Percentiles rank a stretch among this genome's conserved stretches.
Evolutionary conservation across 805 yeast genomes (phyloP).

Genomic region (Wickerhamiella bombiphila): DNA sequence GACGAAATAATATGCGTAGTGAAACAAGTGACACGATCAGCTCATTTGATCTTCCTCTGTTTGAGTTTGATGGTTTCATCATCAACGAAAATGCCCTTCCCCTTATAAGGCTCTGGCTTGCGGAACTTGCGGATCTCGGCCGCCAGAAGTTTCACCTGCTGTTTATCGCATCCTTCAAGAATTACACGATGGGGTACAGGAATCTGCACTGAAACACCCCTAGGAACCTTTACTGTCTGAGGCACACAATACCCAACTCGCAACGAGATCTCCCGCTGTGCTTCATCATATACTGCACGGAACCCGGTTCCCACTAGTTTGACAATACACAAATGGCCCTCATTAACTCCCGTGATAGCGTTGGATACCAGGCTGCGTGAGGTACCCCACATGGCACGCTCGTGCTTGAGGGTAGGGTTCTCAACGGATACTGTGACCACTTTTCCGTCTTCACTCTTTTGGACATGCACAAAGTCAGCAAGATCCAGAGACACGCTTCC

Average conservation of each 20-base stretch:
- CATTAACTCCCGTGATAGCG: slow-evolving; percentile 74
- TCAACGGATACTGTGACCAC: slow-evolving; percentile 42
- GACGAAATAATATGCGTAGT: too few relatives aligned
- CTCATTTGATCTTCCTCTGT: slow-evolving; percentile 84
- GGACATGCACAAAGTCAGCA: slow-evolving; percentile 48
- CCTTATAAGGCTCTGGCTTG: slow-evolving; percentile 98
- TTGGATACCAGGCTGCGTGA: slow-evolving; percentile 65
- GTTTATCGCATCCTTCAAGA: slow-evolving; percentile 78
- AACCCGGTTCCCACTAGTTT: slow-evolving; percentile 95
- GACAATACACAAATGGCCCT: slow-evolving; percentile 78
- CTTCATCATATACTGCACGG: slow-evolving; percentile 64
- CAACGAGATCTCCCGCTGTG: slow-evolving; percentile 44
- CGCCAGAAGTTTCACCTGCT: slow-evolving; percentile 75
- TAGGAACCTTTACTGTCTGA: slow-evolving; percentile 65
- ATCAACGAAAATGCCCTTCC: slow-evolving; percentile 89
- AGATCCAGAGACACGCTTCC: slow-evolving; percentile 51
- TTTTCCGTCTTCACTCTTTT: slow-evolving; percentile 24
- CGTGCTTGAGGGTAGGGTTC: slow-evolving; percentile 43
- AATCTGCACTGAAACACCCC: slow-evolving; percentile 52
- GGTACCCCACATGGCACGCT: slow-evolving; percentile 92
- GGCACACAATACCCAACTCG: slow-evolving; percentile 81
- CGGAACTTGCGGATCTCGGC: slow-evolving; percentile 72
- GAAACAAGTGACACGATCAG: too few relatives aligned
- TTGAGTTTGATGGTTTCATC: slow-evolving; percentile 82
- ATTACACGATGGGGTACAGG: slow-evolving; percentile 80